A percentile compares a stretch with the other conserved stretches of the same genome.
These are phyloP conservation scores for Helicostylum pulchrum DNA, from an alignment of 192 early-diverging fungal species.

Conservation along the genomic window DNA sequence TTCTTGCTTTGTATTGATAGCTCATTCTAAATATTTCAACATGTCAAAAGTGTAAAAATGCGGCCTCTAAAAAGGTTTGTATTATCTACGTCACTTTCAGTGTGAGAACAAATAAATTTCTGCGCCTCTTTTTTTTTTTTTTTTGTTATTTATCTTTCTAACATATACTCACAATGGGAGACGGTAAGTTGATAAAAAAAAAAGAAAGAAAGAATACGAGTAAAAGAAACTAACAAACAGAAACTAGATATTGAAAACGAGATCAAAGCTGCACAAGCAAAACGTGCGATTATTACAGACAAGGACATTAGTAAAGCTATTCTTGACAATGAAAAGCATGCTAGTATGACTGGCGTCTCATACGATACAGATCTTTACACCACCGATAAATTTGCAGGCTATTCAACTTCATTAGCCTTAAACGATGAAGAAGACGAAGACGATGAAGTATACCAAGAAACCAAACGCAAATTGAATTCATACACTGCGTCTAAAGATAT, in stretches of 20 bases:
- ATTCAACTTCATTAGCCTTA: conserved; percentile 60
- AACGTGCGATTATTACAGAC: conserved; percentile 32
- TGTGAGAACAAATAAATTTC: no score
- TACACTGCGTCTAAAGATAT: conserved; percentile 83
- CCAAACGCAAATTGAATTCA: conserved; percentile 54
- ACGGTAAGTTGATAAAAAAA: conserved; percentile 1
- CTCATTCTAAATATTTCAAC: no score
- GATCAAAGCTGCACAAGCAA: conserved; percentile 48
- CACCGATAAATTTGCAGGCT: conserved; percentile 66
- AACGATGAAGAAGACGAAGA: conserved; percentile 51
- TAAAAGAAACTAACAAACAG: neutral
- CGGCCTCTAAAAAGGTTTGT: no score
- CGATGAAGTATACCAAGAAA: conserved; percentile 36
- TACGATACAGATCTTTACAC: conserved; percentile 78
- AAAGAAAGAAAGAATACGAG: neutral
- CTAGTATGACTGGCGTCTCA: conserved; percentile 32
- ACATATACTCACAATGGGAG: neutral
- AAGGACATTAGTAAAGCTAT: conserved; percentile 46
- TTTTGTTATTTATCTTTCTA: conserved; percentile 4
- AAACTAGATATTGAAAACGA: conserved; percentile 49
- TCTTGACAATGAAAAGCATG: conserved; percentile 34
- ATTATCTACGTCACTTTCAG: no score
- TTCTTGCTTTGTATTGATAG: no score
- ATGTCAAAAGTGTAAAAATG: no score
- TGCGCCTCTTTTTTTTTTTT: conserved; percentile 4